These are phyloP conservation scores for Chaetomium olivaceum DNA, from an alignment of 2,329 filamentous ascomycete species.

Conservation along the genomic window DNA sequence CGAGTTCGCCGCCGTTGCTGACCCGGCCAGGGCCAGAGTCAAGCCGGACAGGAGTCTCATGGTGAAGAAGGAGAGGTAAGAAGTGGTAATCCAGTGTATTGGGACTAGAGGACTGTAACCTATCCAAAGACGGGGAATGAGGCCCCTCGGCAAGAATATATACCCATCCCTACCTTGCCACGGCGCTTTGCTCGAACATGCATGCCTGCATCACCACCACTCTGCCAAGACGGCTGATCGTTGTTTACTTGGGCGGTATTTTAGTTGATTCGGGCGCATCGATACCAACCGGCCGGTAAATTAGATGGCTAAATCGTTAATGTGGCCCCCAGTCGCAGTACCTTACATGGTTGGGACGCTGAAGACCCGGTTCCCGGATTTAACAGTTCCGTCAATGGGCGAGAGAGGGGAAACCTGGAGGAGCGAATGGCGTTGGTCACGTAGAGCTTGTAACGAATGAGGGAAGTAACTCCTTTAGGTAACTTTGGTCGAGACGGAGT, in stretches of 20 bases:
- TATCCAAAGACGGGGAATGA: neutral
- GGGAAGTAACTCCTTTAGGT: neutral
- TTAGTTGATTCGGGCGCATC: neutral
- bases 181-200: neutral
- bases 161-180: neutral
- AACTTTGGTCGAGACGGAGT: neutral
- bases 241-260: neutral
- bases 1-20: conserved; percentile 28
- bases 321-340: neutral
- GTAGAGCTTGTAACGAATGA: neutral
- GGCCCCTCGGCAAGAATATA: neutral
- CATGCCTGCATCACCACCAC: neutral
- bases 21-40: neutral
- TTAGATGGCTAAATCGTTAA: neutral
- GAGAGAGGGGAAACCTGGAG: neutral
- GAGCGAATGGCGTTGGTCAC: too few relatives aligned
- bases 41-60: neutral
- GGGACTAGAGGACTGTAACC: neutral
- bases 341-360: neutral
- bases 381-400: neutral
- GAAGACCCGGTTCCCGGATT: neutral
- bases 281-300: neutral
- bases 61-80: neutral
- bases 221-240: neutral
- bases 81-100: neutral